Conservation (phyloP, 345 rosid species). For the Citrus australasica region DNA sequence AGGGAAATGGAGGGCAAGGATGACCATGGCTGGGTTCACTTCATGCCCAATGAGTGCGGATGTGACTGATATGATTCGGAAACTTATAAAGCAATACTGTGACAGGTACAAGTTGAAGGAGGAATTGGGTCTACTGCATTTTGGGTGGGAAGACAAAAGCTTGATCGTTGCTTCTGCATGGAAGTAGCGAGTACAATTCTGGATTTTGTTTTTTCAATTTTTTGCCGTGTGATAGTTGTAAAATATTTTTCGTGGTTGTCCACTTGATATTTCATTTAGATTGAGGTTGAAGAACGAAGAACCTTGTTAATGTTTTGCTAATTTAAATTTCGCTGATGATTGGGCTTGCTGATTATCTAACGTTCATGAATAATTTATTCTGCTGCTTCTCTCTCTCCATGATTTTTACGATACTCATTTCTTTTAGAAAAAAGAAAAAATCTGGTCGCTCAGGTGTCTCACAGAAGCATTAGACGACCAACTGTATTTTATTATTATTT, state of each 20-base stretch:
- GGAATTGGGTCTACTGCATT: conserved; percentile 65
- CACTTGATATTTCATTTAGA: conserved; percentile 3
- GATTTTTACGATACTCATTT: background rate
- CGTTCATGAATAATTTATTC: conserved; percentile 1
- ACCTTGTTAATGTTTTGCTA: background rate
- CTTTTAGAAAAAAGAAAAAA: too few species aligned
- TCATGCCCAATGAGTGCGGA: conserved; percentile 56
- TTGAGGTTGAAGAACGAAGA: background rate
- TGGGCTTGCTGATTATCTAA: conserved; percentile 17
- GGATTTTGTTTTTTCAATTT: background rate
- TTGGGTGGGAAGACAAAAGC: conserved; percentile 88
- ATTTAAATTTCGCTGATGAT: conserved; percentile 4
- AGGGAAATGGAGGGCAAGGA: conserved; percentile 94
- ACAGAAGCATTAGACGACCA: background rate
- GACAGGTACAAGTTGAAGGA: conserved; percentile 59
- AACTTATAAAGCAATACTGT: conserved; percentile 58
- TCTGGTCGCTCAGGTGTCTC: background rate
- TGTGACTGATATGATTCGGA: conserved; percentile 46
- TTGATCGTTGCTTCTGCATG: conserved; percentile 90
- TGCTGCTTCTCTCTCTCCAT: background rate
- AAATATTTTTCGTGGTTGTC: conserved; percentile 21
- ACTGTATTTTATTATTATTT: too few species aligned
- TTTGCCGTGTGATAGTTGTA: conserved; percentile 9
- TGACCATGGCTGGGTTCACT: conserved; percentile 88
- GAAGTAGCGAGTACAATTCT: conserved; percentile 33